Percentiles rank a stretch among this genome's conserved stretches.
These are phyloP conservation scores for Metarhizium robertsii DNA, from an alignment of 2,329 filamentous ascomycete genomes.

Conservation along the genomic window DNA sequence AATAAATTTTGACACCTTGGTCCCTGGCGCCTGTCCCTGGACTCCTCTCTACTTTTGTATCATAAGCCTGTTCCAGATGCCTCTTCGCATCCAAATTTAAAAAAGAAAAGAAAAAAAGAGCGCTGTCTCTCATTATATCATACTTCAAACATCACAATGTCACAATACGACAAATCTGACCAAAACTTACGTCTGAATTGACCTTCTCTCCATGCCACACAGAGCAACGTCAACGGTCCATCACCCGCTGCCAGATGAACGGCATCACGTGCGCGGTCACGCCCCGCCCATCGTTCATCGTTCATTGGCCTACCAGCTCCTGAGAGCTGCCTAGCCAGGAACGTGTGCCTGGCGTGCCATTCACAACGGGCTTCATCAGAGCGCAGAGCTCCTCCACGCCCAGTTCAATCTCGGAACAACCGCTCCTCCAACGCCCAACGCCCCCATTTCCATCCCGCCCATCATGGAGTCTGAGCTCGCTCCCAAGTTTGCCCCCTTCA, in stretches of 20 bases:
- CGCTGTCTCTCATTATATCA: too few species aligned
- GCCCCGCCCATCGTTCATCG: slow-evolving; percentile 1
- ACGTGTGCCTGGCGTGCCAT: background rate
- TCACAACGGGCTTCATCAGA: background rate
- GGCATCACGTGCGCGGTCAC: slow-evolving; percentile 6
- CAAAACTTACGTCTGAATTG: too few species aligned
- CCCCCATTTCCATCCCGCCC: slow-evolving; percentile 7
- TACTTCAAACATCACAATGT: too few species aligned
- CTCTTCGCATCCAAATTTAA: too few species aligned
- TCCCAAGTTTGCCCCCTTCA: slow-evolving; percentile 78
- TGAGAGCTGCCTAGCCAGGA: background rate
- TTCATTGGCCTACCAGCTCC: slow-evolving; percentile 5
- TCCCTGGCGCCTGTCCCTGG: too few species aligned
- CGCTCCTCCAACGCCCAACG: background rate
- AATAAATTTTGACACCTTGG: too few species aligned
- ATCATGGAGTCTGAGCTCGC: slow-evolving; percentile 52
- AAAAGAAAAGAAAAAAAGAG: too few species aligned
- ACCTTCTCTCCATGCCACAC: too few species aligned
- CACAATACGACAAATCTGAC: too few species aligned
- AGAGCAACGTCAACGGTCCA: too few species aligned
- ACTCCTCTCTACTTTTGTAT: too few species aligned
- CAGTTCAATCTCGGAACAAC: background rate
- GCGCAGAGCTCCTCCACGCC: slow-evolving; percentile 1
- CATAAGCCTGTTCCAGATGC: too few species aligned
- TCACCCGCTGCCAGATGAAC: background rate